Percentiles rank a stretch among this genome's conserved stretches.
These are phyloP conservation scores for Sporothrix mexicana DNA, from an alignment of 2,329 filamentous ascomycete genomes.

Conservation along the genomic window DNA sequence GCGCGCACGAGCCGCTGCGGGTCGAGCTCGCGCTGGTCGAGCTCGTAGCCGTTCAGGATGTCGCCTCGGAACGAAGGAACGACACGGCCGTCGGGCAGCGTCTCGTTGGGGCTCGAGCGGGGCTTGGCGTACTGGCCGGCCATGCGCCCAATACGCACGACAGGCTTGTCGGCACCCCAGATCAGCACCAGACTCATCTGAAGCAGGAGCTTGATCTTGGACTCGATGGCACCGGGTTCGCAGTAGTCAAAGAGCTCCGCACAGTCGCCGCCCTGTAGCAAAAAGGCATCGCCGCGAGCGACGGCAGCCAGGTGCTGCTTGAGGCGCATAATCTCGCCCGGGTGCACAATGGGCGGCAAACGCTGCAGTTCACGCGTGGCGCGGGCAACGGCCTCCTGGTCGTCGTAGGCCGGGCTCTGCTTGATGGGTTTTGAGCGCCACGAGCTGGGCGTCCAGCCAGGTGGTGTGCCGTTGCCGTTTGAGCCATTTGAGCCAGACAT, in stretches of 20 bases:
- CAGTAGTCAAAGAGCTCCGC: slow-evolving; percentile 98
- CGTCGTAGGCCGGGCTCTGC: slow-evolving; percentile 73
- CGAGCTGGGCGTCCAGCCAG: slow-evolving; percentile 64
- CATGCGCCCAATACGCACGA: slow-evolving; percentile 94
- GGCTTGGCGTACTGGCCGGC: slow-evolving; percentile 98
- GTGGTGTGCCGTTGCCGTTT: not conserved
- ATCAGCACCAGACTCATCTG: slow-evolving; percentile 98
- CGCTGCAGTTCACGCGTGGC: slow-evolving; percentile 68
- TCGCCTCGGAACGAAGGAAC: slow-evolving; percentile 93
- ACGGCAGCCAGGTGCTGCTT: slow-evolving; percentile 82
- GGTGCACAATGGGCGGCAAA: slow-evolving; percentile 79
- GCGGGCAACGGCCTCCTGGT: slow-evolving; percentile 62
- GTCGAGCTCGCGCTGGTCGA: slow-evolving; percentile 78
- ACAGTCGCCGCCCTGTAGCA: slow-evolving; percentile 95
- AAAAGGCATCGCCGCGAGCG: slow-evolving; percentile 86
- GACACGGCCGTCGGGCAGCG: slow-evolving; percentile 73
- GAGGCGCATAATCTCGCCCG: slow-evolving; percentile 78
- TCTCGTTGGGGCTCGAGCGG: slow-evolving; percentile 83
- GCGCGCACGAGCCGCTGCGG: slow-evolving; percentile 84
- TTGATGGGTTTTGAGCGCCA: slow-evolving; percentile 82
- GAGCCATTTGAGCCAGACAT: not conserved
- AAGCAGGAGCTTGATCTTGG: slow-evolving; percentile 93
- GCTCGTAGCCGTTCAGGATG: slow-evolving; percentile 87
- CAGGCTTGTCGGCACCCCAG: slow-evolving; percentile 80
- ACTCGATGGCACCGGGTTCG: slow-evolving; percentile 84